phyloP scores from a whole-genome alignment of 2,329 filamentous ascomycete species.

The Fusarium sp. region DNA sequence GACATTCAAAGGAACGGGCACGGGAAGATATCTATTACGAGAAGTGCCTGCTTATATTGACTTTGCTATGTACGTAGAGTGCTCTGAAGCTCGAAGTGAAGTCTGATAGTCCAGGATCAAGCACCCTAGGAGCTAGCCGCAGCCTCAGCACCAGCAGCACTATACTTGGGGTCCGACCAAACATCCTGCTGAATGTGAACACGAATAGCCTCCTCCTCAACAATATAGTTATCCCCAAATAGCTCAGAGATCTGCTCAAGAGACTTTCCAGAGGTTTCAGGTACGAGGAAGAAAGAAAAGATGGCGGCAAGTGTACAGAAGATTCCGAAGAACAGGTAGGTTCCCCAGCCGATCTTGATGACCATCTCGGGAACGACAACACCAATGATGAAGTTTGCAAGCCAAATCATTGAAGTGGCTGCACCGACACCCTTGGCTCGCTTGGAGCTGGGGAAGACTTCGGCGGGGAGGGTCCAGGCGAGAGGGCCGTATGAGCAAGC shows the following conservation, averaged over 20 bases:
- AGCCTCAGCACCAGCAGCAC: not conserved
- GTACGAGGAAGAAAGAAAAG: slow-evolving; percentile 47
- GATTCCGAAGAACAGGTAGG: slow-evolving; percentile 66
- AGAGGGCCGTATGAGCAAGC: slow-evolving; percentile 50
- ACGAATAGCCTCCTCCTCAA: slow-evolving; percentile 25
- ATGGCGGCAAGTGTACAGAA: slow-evolving; percentile 61
- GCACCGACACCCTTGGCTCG: slow-evolving; percentile 53
- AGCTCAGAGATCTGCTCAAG: slow-evolving; percentile 38
- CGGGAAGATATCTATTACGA: too few species aligned
- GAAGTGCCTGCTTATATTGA: not conserved
- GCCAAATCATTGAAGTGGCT: slow-evolving; percentile 51
- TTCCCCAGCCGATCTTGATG: slow-evolving; percentile 60
- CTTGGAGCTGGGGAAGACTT: slow-evolving; percentile 52
- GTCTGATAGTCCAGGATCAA: too few species aligned
- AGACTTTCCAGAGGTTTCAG: slow-evolving; percentile 34
- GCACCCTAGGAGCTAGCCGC: not conserved
- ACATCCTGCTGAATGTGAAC: slow-evolving; percentile 18
- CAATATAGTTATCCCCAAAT: slow-evolving; percentile 25
- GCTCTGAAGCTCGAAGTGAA: not conserved
- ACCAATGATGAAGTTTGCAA: slow-evolving; percentile 55
- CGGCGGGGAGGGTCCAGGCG: slow-evolving; percentile 52
- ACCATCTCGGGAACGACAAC: slow-evolving; percentile 67
- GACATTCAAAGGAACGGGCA: too few species aligned
- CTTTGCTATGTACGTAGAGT: not conserved
- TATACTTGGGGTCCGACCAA: slow-evolving; percentile 12